Evolutionary conservation across 768 basidiomycete species (phyloP).

Genomic region (Agaricus bisporus): DNA sequence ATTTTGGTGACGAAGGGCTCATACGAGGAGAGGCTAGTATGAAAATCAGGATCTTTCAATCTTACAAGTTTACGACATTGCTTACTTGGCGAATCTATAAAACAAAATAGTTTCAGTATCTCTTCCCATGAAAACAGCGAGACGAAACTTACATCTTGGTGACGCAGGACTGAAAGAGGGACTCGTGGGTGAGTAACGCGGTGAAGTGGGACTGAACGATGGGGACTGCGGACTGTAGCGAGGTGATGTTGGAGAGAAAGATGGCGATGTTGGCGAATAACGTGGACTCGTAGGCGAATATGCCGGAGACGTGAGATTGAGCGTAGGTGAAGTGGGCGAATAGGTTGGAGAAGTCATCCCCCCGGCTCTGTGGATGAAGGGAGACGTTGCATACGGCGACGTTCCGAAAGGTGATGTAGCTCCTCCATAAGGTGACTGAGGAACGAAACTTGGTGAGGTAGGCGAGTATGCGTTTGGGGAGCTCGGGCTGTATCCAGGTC

Average conservation of each 20-base stretch:
- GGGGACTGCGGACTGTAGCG: conserved; percentile 87
- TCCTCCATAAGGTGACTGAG: conserved; percentile 78
- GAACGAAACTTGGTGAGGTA: conserved; percentile 80
- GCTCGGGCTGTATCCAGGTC: conserved; percentile 84
- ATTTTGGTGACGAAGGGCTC: conserved; percentile 89
- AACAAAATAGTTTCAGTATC: conserved; percentile 16
- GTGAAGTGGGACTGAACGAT: conserved; percentile 86
- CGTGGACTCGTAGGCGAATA: conserved; percentile 83
- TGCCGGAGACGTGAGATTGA: conserved; percentile 76
- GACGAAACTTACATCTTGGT: conserved; percentile 65
- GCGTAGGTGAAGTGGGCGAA: conserved; percentile 81
- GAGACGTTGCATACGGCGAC: conserved; percentile 80
- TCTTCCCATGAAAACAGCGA: background rate
- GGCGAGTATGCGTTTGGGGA: conserved; percentile 88
- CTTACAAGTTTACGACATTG: conserved; percentile 11
- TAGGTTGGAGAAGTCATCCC: conserved; percentile 75
- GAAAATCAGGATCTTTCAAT: conserved; percentile 20
- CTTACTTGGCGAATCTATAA: conserved; percentile 77
- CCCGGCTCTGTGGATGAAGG: conserved; percentile 64
- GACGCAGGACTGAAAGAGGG: conserved; percentile 92
- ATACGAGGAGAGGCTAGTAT: conserved; percentile 65
- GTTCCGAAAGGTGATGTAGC: conserved; percentile 79
- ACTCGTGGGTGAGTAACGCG: conserved; percentile 83
- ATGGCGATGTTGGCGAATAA: conserved; percentile 82
- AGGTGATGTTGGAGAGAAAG: conserved; percentile 82